These are phyloP conservation scores for Pisolithus microcarpus DNA, from an alignment of 768 basidiomycete genomes.

Conservation along the genomic window DNA sequence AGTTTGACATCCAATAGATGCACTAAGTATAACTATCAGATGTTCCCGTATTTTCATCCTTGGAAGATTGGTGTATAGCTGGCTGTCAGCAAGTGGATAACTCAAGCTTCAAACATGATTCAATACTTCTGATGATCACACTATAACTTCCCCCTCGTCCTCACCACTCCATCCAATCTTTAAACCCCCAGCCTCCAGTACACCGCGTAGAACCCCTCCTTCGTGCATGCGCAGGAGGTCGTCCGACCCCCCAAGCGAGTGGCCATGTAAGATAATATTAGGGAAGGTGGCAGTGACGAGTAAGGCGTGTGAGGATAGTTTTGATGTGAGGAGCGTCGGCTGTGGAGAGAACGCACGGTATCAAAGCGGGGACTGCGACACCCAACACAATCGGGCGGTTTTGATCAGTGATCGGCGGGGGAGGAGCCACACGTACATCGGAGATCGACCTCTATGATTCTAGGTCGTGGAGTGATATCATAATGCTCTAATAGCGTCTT, in stretches of 20 bases:
- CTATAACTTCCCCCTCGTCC: constrained; percentile 2
- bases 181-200: constrained; percentile 46
- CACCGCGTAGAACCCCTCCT: constrained; percentile 33
- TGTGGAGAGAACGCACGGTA: constrained; percentile 17
- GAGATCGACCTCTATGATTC: constrained; percentile 68
- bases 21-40: too few species aligned
- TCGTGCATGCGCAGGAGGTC: constrained; percentile 42
- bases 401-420: not conserved
- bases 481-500: constrained; percentile 51
- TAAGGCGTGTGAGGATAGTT: constrained; percentile 56
- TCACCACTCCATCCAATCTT: constrained; percentile 20
- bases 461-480: constrained; percentile 55
- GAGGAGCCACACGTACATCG: constrained; percentile 38
- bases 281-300: constrained; percentile 66
- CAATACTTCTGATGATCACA: constrained; percentile 1
- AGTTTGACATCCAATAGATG: too few species aligned
- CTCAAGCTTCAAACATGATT: too few species aligned
- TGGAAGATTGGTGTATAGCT: not conserved
- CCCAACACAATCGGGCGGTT: too few species aligned
- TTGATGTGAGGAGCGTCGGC: constrained; percentile 62
- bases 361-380: not conserved
- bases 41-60: too few species aligned
- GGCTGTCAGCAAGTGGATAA: too few species aligned
- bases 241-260: constrained; percentile 61
- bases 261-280: constrained; percentile 60